A percentile compares a stretch with the other conserved stretches of the same genome.
These are phyloP conservation scores for Homolaphlyctis polyrhiza DNA, from an alignment of 371 early-diverging fungal genomes.

Conservation along the genomic window DNA sequence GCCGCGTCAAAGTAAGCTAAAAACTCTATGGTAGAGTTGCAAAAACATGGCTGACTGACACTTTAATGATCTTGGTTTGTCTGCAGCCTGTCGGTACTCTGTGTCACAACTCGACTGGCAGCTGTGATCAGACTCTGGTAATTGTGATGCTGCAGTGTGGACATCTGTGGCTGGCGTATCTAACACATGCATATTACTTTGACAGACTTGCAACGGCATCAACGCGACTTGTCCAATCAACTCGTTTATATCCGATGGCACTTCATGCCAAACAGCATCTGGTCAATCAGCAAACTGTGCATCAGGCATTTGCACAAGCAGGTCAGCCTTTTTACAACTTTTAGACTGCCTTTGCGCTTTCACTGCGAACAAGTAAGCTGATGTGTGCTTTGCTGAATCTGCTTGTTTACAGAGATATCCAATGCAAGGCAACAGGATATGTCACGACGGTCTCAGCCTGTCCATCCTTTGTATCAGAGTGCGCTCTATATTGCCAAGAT, in stretches of 20 bases:
- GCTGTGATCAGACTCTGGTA: slow-evolving; percentile 77
- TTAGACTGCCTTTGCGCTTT: slow-evolving; percentile 23
- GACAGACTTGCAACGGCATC: slow-evolving; percentile 68
- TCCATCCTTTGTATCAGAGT: slow-evolving; percentile 21
- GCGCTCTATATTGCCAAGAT: slow-evolving; percentile 27
- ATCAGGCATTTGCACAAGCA: slow-evolving; percentile 76
- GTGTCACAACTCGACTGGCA: slow-evolving; percentile 69
- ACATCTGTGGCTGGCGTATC: neutral
- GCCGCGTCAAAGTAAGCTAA: slow-evolving; percentile 48
- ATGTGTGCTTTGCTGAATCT: too few species aligned
- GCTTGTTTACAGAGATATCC: too few species aligned
- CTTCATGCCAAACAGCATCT: slow-evolving; percentile 40
- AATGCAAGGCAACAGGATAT: slow-evolving; percentile 47
- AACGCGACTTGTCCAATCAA: slow-evolving; percentile 75
- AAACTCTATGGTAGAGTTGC: neutral
- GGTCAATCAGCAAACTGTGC: slow-evolving; percentile 57
- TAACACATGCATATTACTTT: neutral
- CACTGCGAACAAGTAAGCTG: too few species aligned
- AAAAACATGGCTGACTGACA: neutral
- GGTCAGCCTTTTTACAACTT: slow-evolving; percentile 6
- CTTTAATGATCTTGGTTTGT: too few species aligned
- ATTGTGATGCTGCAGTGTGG: neutral
- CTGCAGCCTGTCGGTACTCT: slow-evolving; percentile 45
- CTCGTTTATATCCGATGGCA: slow-evolving; percentile 58
- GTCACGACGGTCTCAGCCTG: slow-evolving; percentile 20